These are phyloP conservation scores for Aspergillus ruber DNA, from an alignment of 2,329 filamentous ascomycete genomes.

Conservation along the genomic window DNA sequence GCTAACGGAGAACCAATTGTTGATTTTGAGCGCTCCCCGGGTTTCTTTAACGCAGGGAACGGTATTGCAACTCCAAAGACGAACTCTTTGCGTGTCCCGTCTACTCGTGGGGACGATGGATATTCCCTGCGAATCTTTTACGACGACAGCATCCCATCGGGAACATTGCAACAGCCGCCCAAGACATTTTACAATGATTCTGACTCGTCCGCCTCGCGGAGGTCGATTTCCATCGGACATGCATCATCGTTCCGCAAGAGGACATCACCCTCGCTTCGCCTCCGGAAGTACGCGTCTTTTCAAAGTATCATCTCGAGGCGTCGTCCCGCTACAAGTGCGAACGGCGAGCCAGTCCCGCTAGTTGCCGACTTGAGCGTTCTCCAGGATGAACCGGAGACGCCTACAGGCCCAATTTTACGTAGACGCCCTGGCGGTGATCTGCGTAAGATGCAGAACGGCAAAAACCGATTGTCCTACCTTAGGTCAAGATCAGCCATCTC, in stretches of 20 bases:
- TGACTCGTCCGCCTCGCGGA: slow-evolving; percentile 13
- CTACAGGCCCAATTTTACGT: slow-evolving; percentile 53
- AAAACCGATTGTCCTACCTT: slow-evolving; percentile 48
- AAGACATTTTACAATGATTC: slow-evolving; percentile 10
- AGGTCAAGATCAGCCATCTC: slow-evolving; percentile 30
- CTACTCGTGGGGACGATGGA: slow-evolving; percentile 17
- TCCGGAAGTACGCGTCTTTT: slow-evolving; percentile 42
- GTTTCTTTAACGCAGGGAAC: slow-evolving; percentile 9
- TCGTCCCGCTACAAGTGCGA: slow-evolving; percentile 4
- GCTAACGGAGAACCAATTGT: slow-evolving; percentile 17
- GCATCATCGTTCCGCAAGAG: slow-evolving; percentile 18
- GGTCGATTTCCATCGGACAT: slow-evolving; percentile 23
- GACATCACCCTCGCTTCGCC: slow-evolving; percentile 26
- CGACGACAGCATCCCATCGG: slow-evolving; percentile 12
- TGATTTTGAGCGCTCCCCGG: slow-evolving; percentile 10
- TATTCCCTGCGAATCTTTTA: slow-evolving; percentile 24
- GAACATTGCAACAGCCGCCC: slow-evolving; percentile 7
- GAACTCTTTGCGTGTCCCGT: slow-evolving; percentile 12
- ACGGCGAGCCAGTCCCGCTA: slow-evolving; percentile 15
- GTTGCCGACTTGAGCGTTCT: slow-evolving; percentile 9
- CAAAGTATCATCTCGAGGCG: slow-evolving; percentile 36
- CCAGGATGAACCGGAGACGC: slow-evolving; percentile 16
- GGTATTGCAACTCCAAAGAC: slow-evolving; percentile 9
- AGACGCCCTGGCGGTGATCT: slow-evolving; percentile 70
- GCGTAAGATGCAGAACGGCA: slow-evolving; percentile 59